phyloP scores from a whole-genome alignment of 345 rosid genomes.

The Arabis hirsuta region DNA sequence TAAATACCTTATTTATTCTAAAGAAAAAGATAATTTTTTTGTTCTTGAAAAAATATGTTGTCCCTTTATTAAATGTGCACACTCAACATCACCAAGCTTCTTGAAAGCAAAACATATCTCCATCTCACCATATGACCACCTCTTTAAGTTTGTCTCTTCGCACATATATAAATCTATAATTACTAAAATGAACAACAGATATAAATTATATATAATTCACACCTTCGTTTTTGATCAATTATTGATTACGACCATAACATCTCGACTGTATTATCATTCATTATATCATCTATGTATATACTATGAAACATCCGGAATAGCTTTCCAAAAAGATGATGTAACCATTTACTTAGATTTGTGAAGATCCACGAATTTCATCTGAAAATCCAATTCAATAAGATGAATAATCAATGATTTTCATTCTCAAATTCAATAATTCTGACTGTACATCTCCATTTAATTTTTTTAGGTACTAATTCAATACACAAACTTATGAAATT shows the following conservation, averaged over 20 bases:
- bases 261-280: not conserved
- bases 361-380: not conserved
- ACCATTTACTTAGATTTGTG: not conserved
- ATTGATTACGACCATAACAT: not conserved
- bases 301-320: not conserved
- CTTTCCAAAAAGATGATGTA: not conserved
- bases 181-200: not conserved
- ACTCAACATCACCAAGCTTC: constrained; percentile 29
- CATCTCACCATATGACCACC: constrained; percentile 19
- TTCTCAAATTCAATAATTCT: not conserved
- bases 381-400: not conserved
- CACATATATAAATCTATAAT: not conserved
- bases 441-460: not conserved
- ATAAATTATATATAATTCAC: not conserved
- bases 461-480: not conserved
- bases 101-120: constrained; percentile 21
- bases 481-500: not conserved
- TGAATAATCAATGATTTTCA: not conserved
- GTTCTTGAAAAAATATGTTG: not conserved
- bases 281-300: not conserved
- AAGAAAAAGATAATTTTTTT: no score
- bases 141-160: constrained; percentile 14
- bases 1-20: no score
- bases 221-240: not conserved
- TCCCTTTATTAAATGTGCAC: constrained; percentile 1